Evolutionary conservation across 306 rosid genomes (phyloP).

Genomic region (Phaseolus lunatus): DNA sequence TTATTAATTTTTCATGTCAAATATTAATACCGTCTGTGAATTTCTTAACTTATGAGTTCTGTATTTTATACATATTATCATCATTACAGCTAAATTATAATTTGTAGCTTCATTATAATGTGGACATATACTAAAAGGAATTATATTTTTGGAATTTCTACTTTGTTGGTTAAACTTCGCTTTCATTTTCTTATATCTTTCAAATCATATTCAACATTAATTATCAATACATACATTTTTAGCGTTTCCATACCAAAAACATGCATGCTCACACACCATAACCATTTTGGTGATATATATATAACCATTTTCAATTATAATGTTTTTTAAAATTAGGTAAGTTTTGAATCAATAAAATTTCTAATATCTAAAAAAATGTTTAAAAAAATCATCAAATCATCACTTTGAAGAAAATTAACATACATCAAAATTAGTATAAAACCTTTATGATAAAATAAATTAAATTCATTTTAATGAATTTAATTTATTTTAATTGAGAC

Average conservation of each 20-base stretch:
- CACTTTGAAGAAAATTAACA: not conserved
- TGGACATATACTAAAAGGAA: slow-evolving; percentile 7
- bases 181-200: slow-evolving; percentile 18
- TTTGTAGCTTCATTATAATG: not conserved
- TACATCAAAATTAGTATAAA: not conserved
- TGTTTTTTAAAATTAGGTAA: not conserved
- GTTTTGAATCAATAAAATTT: not conserved
- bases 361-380: not conserved
- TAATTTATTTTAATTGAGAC: not conserved
- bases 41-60: not conserved
- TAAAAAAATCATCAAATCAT: not conserved
- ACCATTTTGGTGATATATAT: no score
- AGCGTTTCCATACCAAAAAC: not conserved
- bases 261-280: no score
- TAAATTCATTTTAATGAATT: not conserved
- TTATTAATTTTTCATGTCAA: not conserved
- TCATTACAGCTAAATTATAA: not conserved
- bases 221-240: not conserved
- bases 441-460: not conserved
- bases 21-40: not conserved
- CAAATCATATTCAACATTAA: slow-evolving; percentile 7
- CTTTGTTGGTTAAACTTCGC: slow-evolving; percentile 27
- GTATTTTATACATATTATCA: not conserved
- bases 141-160: slow-evolving; percentile 2
- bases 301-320: not conserved